phyloP scores from a whole-genome alignment of 805 yeast genomes.

The Metschnikowia anglica region DNA sequence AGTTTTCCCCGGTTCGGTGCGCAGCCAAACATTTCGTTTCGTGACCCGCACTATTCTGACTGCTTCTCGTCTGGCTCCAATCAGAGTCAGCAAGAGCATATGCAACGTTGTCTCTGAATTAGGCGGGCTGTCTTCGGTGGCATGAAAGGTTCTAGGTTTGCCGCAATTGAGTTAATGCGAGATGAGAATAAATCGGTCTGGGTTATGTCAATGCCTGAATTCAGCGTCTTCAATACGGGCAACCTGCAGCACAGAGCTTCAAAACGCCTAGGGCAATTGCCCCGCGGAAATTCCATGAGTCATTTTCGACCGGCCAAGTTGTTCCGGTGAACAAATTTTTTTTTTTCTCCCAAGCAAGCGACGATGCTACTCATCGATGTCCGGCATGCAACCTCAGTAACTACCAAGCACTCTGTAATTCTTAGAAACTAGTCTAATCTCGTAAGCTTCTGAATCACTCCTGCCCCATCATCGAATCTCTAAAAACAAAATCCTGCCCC shows the following conservation, averaged over 20 bases:
- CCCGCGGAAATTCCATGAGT: slow-evolving; percentile 5
- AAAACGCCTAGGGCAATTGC: not conserved
- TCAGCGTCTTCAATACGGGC: not conserved
- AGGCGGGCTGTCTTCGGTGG: not conserved
- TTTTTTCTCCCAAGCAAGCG: slow-evolving; percentile 2
- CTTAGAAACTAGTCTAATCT: not conserved
- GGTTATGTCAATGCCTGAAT: not conserved
- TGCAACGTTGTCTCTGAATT: slow-evolving; percentile 3
- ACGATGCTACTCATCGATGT: slow-evolving; percentile 11
- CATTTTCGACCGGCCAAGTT: slow-evolving; percentile 5
- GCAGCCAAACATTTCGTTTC: not conserved
- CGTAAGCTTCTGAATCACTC: not conserved
- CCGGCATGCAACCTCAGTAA: slow-evolving; percentile 3
- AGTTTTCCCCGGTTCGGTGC: not conserved
- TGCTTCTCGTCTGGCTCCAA: slow-evolving; percentile 3
- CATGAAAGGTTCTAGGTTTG: slow-evolving; percentile 2
- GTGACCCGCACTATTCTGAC: not conserved
- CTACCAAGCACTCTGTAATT: slow-evolving; percentile 1
- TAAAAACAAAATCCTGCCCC: too few species aligned
- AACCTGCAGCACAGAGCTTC: not conserved
- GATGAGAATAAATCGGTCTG: not conserved
- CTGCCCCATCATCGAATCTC: too few species aligned
- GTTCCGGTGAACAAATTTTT: slow-evolving; percentile 5
- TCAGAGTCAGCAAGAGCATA: slow-evolving; percentile 6
- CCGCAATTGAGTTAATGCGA: slow-evolving; percentile 1